Percentiles rank a stretch among this genome's conserved stretches.
Conservation (phyloP, 306 rosid species). For the Spatholobus suberectus region DNA sequence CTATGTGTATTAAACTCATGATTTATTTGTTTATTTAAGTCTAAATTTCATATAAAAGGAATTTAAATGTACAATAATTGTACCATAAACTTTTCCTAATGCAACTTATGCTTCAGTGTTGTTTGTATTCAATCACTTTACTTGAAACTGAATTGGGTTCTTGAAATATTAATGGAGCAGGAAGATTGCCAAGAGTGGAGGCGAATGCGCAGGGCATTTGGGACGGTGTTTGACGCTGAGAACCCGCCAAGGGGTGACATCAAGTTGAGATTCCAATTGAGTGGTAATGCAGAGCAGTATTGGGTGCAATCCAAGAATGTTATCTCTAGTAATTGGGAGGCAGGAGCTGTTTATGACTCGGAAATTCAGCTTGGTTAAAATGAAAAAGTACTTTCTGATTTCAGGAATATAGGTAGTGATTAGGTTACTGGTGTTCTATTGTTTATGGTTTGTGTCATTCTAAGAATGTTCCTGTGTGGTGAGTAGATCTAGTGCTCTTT, state of each 20-base stretch:
- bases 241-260: constrained; percentile 68
- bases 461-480: constrained; percentile 25
- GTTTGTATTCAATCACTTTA: neutral
- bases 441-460: constrained; percentile 15
- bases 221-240: constrained; percentile 73
- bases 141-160: constrained; percentile 34
- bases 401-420: neutral
- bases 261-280: constrained; percentile 65
- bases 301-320: constrained; percentile 62
- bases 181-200: constrained; percentile 73
- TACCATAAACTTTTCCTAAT: neutral
- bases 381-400: neutral
- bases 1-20: too few species aligned
- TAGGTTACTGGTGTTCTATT: constrained; percentile 19
- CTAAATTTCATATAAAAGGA: neutral
- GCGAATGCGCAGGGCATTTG: constrained; percentile 72
- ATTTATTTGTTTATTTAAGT: neutral
- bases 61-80: neutral
- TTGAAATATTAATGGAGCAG: constrained; percentile 49
- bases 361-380: constrained; percentile 54
- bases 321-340: constrained; percentile 72
- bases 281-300: constrained; percentile 47
- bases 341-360: constrained; percentile 69
- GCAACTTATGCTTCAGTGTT: neutral
- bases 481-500: constrained; percentile 24